Evolutionary conservation across 768 basidiomycete species (phyloP), one percentile per base, ranked within the genome.

Genomic region (Rhizopogon vinicolor): DNA sequence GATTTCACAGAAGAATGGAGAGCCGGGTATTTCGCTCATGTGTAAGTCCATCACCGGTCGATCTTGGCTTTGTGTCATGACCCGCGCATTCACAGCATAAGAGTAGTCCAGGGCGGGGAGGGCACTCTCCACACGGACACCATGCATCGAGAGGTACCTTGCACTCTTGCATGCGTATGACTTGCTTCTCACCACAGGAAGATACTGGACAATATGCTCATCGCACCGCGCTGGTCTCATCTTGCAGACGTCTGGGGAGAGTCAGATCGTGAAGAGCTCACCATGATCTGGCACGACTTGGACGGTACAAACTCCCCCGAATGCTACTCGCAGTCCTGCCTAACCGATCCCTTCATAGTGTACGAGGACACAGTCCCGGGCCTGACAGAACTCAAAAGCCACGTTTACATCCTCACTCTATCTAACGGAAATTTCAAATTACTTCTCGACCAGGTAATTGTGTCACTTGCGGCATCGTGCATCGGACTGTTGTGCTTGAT

Each of bases 381-480:
- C 0, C 69, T 88, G 13, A 60, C 74, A 43, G 71, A 70, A 4
- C 65, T 88, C 49, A 83, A 82, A 71, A 75, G 81, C 46, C 63
- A 77, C 6, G 64, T 65, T 0, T 74, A 85, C 48, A 76, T 86
- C 10, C 74, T 74, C 1, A 74, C 80, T 3, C 68, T 88, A 0
- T 86, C 85, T 0, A 88, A 88, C 56, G 86, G 85, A 8, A 88
- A 82, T 60, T 72, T 85, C 41, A 72, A 80, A 16, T 69, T 86
- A 5, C 72, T 87, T 3, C 67, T 83, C 0, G 84, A 87, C 61
- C 78, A 87, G 82, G 85, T 83, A 56, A 31, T 52, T 43, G 13
- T 5, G 40, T 44, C 31, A 42, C 42, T 53, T 25, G 19, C 33
- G 5, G 2, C 18, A 14, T 6, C 5, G 25, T 25, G 6, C 35